A percentile compares a stretch with the other conserved stretches of the same genome.
phyloP scores from a whole-genome alignment of 164 flowering plant genomes.

The Stephania cephalantha region DNA sequence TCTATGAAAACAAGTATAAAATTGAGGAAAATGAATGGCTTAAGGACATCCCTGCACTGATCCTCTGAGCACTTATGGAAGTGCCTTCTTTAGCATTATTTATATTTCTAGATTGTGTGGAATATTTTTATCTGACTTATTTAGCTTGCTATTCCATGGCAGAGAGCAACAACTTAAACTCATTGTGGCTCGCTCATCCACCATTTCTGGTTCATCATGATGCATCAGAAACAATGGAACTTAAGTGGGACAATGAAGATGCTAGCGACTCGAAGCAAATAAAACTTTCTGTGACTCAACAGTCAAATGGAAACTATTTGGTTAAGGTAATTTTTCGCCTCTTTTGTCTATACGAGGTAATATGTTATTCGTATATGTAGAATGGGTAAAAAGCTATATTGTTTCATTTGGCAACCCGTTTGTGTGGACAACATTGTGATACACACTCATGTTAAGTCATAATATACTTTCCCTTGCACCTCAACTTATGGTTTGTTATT shows the following conservation, averaged over 20 bases:
- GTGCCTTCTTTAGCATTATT: too few species aligned
- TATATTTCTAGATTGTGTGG: not conserved
- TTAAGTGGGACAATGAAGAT: slow-evolving; percentile 64
- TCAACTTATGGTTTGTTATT: not conserved
- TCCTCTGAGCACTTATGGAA: too few species aligned
- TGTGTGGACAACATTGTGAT: too few species aligned
- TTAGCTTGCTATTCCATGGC: slow-evolving; percentile 9
- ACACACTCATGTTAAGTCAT: too few species aligned
- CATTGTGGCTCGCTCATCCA: slow-evolving; percentile 79
- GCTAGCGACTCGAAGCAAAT: slow-evolving; percentile 34
- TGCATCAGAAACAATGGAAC: slow-evolving; percentile 55
- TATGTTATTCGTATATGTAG: too few species aligned
- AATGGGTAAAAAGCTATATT: too few species aligned
- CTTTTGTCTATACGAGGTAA: too few species aligned
- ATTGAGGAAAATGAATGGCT: too few species aligned
- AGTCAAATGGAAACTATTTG: slow-evolving; percentile 63
- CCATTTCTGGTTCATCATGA: slow-evolving; percentile 80
- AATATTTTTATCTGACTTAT: slow-evolving; percentile 5
- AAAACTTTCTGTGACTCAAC: slow-evolving; percentile 39
- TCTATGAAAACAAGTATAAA: too few species aligned
- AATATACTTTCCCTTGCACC: not conserved
- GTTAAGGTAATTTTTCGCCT: slow-evolving; percentile 45
- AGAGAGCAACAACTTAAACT: slow-evolving; percentile 34
- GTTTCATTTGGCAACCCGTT: too few species aligned
- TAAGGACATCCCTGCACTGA: too few species aligned